Evolutionary conservation across 139 green algal genomes (phyloP).

Genomic region (Coelastrella sp.): DNA sequence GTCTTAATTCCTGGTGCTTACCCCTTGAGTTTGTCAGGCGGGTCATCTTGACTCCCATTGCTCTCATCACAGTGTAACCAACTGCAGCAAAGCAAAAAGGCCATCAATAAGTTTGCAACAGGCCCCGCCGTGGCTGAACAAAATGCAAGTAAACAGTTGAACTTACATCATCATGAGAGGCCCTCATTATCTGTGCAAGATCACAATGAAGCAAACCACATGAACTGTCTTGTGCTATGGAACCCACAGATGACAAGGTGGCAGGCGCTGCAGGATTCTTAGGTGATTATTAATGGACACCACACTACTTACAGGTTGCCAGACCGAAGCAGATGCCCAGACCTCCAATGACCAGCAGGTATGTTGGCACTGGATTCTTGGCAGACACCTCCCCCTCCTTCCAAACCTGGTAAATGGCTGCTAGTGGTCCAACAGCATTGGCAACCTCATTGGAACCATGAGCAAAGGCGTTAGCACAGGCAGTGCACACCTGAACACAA

Average conservation of each 20-base stretch:
- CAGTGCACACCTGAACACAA: conserved; percentile 81
- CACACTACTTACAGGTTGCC: conserved; percentile 56
- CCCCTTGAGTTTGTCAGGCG: conserved; percentile 66
- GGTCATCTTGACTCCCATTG: conserved; percentile 68
- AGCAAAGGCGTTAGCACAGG: conserved; percentile 78
- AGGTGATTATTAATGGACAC: neutral
- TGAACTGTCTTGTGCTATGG: too few species aligned
- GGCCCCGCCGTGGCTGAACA: too few species aligned
- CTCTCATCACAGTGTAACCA: conserved; percentile 49
- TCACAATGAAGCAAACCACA: too few species aligned
- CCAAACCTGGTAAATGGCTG: conserved; percentile 57
- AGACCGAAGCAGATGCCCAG: conserved; percentile 84
- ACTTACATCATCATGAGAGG: too few species aligned
- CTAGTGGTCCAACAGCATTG: conserved; percentile 66
- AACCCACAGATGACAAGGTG: too few species aligned
- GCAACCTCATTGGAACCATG: conserved; percentile 90
- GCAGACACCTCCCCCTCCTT: conserved; percentile 6
- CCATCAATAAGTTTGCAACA: neutral
- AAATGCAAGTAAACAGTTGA: too few species aligned
- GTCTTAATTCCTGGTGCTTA: neutral
- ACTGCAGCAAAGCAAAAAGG: neutral
- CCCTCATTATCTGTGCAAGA: too few species aligned
- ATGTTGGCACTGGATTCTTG: conserved; percentile 65
- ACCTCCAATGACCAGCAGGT: conserved; percentile 84
- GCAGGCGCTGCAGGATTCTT: neutral